Conservation (phyloP, 2,329 filamentous ascomycete species). For the Elsinoe ampelina region DNA sequence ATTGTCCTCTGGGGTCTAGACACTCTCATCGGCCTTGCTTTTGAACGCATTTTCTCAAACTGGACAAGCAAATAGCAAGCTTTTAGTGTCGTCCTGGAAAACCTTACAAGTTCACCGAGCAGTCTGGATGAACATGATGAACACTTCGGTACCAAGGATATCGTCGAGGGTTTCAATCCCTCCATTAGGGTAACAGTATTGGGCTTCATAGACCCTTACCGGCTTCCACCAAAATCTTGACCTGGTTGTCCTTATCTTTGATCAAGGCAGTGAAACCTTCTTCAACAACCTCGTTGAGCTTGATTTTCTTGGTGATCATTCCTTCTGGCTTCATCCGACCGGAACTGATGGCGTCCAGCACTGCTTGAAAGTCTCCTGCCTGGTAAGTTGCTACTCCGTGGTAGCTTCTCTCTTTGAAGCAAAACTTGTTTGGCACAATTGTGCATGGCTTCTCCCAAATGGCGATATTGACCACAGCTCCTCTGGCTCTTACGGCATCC, state of each 20-base stretch:
- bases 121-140: neutral
- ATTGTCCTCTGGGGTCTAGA: neutral
- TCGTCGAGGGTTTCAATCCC: neutral
- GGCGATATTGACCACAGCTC: conserved; percentile 47
- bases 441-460: conserved; percentile 46
- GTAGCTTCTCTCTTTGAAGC: conserved; percentile 45
- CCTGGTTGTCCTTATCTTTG: conserved; percentile 41
- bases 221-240: conserved; percentile 36
- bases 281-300: conserved; percentile 37
- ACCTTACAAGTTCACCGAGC: neutral
- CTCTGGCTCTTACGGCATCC: conserved; percentile 39
- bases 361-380: conserved; percentile 42
- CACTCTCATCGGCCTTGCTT: neutral
- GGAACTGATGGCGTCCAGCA: conserved; percentile 38
- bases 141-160: neutral
- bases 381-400: conserved; percentile 45
- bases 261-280: conserved; percentile 40
- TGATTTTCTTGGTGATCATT: conserved; percentile 43
- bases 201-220: conserved; percentile 5
- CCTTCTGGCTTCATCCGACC: conserved; percentile 35
- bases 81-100: neutral
- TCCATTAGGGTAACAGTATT: conserved; percentile 1
- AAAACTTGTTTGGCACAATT: conserved; percentile 42
- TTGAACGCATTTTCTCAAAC: neutral
- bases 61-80: conserved; percentile 3